phyloP scores from a whole-genome alignment of 2,329 filamentous ascomycete genomes.

The Ophiostoma populinum region DNA sequence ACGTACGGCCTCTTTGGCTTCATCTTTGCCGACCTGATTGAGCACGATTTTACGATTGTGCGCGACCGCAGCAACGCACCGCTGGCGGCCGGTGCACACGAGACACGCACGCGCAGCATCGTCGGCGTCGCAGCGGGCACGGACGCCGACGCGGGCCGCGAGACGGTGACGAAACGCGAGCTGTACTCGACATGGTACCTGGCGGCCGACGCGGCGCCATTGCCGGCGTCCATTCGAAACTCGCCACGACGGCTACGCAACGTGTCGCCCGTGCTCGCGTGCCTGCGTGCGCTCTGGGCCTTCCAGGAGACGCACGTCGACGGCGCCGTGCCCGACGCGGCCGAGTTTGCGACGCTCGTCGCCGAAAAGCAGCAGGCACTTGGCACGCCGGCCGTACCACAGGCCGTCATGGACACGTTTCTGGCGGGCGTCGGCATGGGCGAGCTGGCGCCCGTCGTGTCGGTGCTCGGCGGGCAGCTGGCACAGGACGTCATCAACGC shows the following conservation, averaged over 20 bases:
- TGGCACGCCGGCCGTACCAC: conserved; percentile 48
- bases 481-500: conserved; percentile 97
- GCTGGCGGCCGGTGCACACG: conserved; percentile 35
- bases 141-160: conserved; percentile 46
- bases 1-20: conserved; percentile 87
- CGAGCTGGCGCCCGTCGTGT: conserved; percentile 73
- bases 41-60: conserved; percentile 79
- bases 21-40: conserved; percentile 83
- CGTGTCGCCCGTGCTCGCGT: conserved; percentile 73
- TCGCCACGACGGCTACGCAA: conserved; percentile 52
- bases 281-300: conserved; percentile 78
- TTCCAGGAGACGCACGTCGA: conserved; percentile 47
- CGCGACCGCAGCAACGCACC: conserved; percentile 63
- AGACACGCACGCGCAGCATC: conserved; percentile 64
- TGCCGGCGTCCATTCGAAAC: conserved; percentile 52
- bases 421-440: conserved; percentile 60
- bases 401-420: conserved; percentile 66
- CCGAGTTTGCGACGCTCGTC: conserved; percentile 60
- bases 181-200: conserved; percentile 75
- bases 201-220: conserved; percentile 57
- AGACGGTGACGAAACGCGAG: conserved; percentile 84
- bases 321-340: conserved; percentile 20
- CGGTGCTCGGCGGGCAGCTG: conserved; percentile 76
- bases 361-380: conserved; percentile 63
- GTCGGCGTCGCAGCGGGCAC: conserved; percentile 53